phyloP scores from a whole-genome alignment of 495 filamentous ascomycete genomes.

The Hypoxylon lenormandii region DNA sequence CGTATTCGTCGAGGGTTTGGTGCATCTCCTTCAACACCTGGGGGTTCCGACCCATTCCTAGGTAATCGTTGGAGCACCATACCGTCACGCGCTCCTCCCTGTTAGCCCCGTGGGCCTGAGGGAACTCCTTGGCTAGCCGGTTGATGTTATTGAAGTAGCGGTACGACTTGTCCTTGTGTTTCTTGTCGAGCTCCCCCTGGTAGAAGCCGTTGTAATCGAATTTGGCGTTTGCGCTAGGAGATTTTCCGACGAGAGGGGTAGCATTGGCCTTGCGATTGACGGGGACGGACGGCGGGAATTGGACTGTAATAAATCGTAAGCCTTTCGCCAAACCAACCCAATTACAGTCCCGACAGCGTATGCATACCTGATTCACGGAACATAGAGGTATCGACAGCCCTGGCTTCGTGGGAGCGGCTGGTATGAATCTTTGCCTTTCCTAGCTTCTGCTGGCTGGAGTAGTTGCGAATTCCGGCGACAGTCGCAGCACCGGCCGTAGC shows the following conservation, averaged over 20 bases:
- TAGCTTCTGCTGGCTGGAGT: conserved; percentile 61
- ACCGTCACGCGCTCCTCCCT: conserved; percentile 92
- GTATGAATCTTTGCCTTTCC: conserved; percentile 83
- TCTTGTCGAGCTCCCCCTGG: conserved; percentile 88
- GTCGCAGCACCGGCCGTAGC: conserved; percentile 54
- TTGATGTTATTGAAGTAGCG: conserved; percentile 99
- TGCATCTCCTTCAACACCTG: conserved; percentile 93
- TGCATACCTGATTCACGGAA: conserved; percentile 71
- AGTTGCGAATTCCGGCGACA: conserved; percentile 58
- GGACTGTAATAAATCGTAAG: conserved; percentile 52
- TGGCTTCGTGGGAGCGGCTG: conserved; percentile 76
- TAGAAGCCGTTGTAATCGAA: conserved; percentile 96
- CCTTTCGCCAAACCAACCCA: conserved; percentile 1
- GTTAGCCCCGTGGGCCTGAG: conserved; percentile 87
- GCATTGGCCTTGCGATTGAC: conserved; percentile 53
- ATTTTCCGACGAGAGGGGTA: conserved; percentile 37
- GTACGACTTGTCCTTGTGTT: conserved; percentile 99
- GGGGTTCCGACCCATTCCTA: conserved; percentile 94
- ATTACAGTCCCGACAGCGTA: not conserved
- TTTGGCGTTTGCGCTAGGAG: conserved; percentile 56
- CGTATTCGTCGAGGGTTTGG: conserved; percentile 91
- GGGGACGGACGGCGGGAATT: conserved; percentile 54
- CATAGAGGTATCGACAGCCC: conserved; percentile 71
- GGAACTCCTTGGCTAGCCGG: conserved; percentile 94
- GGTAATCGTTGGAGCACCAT: conserved; percentile 99